Base-by-base conservation (phyloP, 2,329 filamentous ascomycete genomes). In the Sarocladiaceae sp. region DNA sequence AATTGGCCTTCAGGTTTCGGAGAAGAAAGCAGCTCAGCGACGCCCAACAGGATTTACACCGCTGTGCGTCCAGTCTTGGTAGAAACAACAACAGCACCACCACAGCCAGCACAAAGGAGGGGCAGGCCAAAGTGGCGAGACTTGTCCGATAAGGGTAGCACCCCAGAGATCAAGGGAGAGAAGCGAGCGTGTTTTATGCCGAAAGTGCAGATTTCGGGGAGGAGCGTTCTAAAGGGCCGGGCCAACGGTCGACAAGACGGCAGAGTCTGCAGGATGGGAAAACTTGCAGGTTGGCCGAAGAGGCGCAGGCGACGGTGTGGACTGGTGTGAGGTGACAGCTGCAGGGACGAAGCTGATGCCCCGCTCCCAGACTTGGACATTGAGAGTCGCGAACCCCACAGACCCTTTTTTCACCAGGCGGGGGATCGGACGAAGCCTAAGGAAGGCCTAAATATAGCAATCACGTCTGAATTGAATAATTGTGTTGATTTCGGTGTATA, bases 301-400 rank as follows among this genome's bases (percentile, higher is more conserved):
- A 20, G n/a, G 20, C 25, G 40, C 40, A 29, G 25, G 40, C 10
- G 40, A 46, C 40, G 25, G 40, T 28, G 40, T 29, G 25, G 6
- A 42, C 18, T 11, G 22, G 6, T 46, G 40, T 18, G 25, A 31
- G 44, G 26, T 48, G 47, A 28, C 47, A 50, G 18, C 47, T 50
- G 47, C 47, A 50, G 47, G 26, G 18, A 49, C 46, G 26, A 20
- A 4, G 46, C 46, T 28, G 6, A 36, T 35, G 46, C 46, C 11
- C 42, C 42, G 22, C 42, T 7, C 42, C 20, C 33, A 17, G 18
- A 17, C 12, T 47, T 4, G 23, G 42, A 47, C n/a, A 4, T 8
- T 47, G 42, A 7, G 23, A 23, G 22, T 42, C 13, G 23, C 29
- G 23, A 47, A 18, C 42, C 23, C 42, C 42, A 28, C 26, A 10